Evolutionary conservation across 306 rosid species (phyloP), one percentile per base, ranked within the genome.

Genomic region (Astragalus membranaceus): DNA sequence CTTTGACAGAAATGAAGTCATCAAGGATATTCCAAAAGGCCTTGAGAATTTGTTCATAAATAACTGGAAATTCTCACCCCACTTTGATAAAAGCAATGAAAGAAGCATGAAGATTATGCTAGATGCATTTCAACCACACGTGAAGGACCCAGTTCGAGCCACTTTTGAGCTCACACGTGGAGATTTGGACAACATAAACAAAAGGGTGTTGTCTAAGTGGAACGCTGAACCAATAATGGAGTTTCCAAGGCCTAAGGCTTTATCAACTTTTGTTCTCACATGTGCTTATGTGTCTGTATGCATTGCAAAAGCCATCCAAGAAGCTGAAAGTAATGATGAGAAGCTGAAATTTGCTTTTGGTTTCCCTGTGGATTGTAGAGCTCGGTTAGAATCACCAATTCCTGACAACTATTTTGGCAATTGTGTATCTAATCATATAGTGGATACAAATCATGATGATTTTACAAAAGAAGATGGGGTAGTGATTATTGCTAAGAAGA

Each of bases 201-300:
- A 67, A 54, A 41, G 14, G 39, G 66, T 76, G 1, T 32, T 77
- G 8, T 37, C 72, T 7, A 59, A 23, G 3, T 79, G 83, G 75
- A 33, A 79, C 59, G 23, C 10, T 7, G 41, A 36, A 36, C 41
- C 41, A 35, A 35, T 6, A 35, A 35, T 6, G 0, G 39, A 35
- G 0, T 35, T 3, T 35, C 7, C 39, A 36, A 36, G 5, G 52
- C 78, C 80, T 43, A 6, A 54, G 5, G 73, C 43, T 0, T 26
- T 83, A 15, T 78, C 88, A 10, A 20, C 87, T 0, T 87, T 78
- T 32, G 76, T 64, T 8, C 13, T 78, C 0, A 65, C 88, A 0
- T 54, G 37, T 55, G 71, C 89, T n/a, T 68, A 81, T 53, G 29
- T 42, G 0, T 0, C 10, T 0, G 66, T 73, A 7, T 82, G 87